Evolutionary conservation across 1,139 yeast genomes (phyloP).

Genomic region (Scheffersomyces titani): DNA sequence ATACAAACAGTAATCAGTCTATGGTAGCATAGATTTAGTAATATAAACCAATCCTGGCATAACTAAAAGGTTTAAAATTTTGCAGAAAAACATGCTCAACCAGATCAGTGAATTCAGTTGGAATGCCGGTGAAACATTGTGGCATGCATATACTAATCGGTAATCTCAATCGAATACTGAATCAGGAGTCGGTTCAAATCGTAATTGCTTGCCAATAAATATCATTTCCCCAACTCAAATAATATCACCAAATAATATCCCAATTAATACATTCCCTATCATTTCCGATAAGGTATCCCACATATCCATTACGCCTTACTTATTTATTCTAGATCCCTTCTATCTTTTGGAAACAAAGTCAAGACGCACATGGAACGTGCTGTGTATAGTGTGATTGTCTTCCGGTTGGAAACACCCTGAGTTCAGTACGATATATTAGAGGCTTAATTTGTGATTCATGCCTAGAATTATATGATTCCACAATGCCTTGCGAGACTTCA

Average conservation of each 20-base stretch:
- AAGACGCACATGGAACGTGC: neutral
- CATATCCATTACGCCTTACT: neutral
- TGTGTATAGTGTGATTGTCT: neutral
- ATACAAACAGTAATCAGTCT: no score
- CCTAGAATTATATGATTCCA: neutral
- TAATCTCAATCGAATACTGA: no score
- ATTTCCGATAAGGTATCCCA: neutral
- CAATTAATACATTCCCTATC: neutral
- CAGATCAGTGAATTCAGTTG: neutral
- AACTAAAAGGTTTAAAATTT: no score
- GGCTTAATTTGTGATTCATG: neutral
- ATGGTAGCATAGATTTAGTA: no score
- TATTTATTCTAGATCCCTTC: neutral
- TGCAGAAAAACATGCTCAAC: neutral
- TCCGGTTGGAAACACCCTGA: neutral
- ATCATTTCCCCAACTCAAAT: neutral
- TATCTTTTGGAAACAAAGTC: neutral
- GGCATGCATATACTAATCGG: neutral
- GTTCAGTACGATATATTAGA: neutral
- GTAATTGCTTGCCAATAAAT: no score
- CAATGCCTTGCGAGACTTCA: neutral
- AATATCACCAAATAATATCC: neutral
- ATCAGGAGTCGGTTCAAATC: no score
- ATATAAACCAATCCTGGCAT: no score
- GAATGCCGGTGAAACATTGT: neutral